A percentile compares a stretch with the other conserved stretches of the same genome.
Conservation (phyloP, 352 stramenopile genomes). For the Globisporangium okanoganense region DNA sequence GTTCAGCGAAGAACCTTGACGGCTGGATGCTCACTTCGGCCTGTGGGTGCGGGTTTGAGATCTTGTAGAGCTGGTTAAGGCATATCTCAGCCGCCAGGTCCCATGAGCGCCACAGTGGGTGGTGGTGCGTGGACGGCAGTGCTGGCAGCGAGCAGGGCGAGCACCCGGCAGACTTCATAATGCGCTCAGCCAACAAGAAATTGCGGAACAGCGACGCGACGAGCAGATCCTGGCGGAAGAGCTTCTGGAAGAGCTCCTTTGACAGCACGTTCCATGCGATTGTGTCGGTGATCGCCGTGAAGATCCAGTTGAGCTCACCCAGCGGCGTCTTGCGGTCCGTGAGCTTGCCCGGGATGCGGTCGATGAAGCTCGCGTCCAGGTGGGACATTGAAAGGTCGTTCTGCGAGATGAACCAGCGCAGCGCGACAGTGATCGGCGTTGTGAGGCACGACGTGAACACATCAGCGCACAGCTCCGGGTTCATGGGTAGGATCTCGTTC, state of each 20-base stretch:
- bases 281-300: slow-evolving; percentile 99
- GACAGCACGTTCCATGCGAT: slow-evolving; percentile 99
- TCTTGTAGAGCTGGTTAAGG: slow-evolving; percentile 93
- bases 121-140: slow-evolving; percentile 93
- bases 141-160: slow-evolving; percentile 91
- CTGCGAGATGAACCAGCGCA: slow-evolving; percentile 97
- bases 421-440: slow-evolving; percentile 97
- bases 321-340: slow-evolving; percentile 93
- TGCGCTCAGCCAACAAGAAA: slow-evolving; percentile 97
- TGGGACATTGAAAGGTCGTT: slow-evolving; percentile 89
- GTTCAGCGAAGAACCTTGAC: slow-evolving; percentile 97
- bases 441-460: slow-evolving; percentile 99
- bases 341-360: slow-evolving; percentile 90
- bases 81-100: slow-evolving; percentile 98
- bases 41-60: slow-evolving; percentile 62
- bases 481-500: slow-evolving; percentile 95
- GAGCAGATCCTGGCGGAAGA: slow-evolving; percentile 99
- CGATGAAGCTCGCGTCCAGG: slow-evolving; percentile 81
- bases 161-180: slow-evolving; percentile 90
- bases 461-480: slow-evolving; percentile 97
- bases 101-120: slow-evolving; percentile 98
- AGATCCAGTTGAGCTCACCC: slow-evolving; percentile 99
- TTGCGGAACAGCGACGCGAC: slow-evolving; percentile 98
- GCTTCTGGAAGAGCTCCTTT: slow-evolving; percentile 94
- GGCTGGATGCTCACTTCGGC: slow-evolving; percentile 73